Conservation (phyloP, 768 basidiomycete species). For the Chalciporus sphaerocephalus region DNA sequence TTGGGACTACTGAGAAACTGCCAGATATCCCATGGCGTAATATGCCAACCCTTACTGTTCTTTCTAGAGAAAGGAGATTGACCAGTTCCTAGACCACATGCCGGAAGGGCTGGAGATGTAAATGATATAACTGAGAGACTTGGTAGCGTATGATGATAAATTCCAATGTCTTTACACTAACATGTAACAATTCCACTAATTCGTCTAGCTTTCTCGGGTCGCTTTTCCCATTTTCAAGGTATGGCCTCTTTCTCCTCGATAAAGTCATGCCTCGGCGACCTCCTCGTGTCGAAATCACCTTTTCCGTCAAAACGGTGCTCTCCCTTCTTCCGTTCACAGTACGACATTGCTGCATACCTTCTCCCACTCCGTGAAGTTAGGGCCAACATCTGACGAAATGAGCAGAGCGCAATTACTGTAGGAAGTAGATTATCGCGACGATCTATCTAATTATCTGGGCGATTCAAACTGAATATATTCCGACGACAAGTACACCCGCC, state of each 20-base stretch:
- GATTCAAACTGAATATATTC: background rate
- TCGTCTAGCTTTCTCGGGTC: too few species aligned
- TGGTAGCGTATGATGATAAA: background rate
- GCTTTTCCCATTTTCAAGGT: background rate
- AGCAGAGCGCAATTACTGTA: too few species aligned
- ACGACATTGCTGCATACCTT: background rate
- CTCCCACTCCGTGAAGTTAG: background rate
- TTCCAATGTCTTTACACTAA: too few species aligned
- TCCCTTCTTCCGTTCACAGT: background rate
- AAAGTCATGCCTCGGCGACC: background rate
- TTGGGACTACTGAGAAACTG: constrained; percentile 1
- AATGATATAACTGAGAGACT: background rate
- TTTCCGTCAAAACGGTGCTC: background rate
- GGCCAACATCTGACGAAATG: background rate
- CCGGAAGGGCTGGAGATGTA: background rate
- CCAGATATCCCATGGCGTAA: constrained; percentile 5
- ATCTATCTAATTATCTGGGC: constrained; percentile 2
- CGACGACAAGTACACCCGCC: constrained; percentile 1
- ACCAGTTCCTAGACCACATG: background rate
- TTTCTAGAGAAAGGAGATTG: background rate
- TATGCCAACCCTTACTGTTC: background rate
- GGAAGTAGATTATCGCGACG: background rate
- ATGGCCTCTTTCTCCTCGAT: background rate
- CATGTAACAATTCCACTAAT: too few species aligned
- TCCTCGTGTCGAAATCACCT: background rate